Evolutionary conservation across 139 green algal genomes (phyloP), one percentile per base, ranked within the genome.

Genomic region (Tetraselmis striata): DNA sequence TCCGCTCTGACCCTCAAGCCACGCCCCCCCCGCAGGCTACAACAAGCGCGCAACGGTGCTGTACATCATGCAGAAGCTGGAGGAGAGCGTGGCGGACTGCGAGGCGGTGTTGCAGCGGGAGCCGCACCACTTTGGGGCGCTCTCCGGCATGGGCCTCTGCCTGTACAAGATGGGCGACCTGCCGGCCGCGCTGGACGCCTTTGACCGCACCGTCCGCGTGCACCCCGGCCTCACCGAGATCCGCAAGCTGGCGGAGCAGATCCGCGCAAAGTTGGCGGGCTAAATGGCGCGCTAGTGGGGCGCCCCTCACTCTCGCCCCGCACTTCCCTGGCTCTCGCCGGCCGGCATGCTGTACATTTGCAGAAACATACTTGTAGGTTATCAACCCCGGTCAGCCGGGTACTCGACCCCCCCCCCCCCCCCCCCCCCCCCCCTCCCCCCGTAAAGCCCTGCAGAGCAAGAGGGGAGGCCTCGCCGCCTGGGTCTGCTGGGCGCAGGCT

Each of bases 21-120:
- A n/a, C n/a, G n/a, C n/a, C n/a, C 45, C 11, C 11, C 11, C 45
- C 18, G 45, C 45, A 67, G 91, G 59, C 0, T 91, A 91, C 85
- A 95, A 95, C 87, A 95, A 95, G 86, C 87, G 88, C 22, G 92
- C 88, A n/a, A 95, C 91, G 0, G 27, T 90, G 79, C 83, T 89
- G 0, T 95, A 93, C 87, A 80, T 93, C 29, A 78, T 89, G 87
- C 75, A 84, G 30, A 81, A 80, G 18, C 92, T 91, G 77, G 30
- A 89, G 28, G 89, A 90, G 0, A 86, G 79, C 76, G 86, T 95
- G 0, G 76, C 81, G 2, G 86, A 92, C 83, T 89, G 91, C 82
- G 30, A 85, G 29, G n/a, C 84, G 0, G 85, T 87, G 25, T 77
- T 94, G 76, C 32, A 86, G 29, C 82, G 91, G 30, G 87, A 95